Evolutionary conservation across 768 basidiomycete species (phyloP), one percentile per base, ranked within the genome.

Genomic region (Trametes punicea): DNA sequence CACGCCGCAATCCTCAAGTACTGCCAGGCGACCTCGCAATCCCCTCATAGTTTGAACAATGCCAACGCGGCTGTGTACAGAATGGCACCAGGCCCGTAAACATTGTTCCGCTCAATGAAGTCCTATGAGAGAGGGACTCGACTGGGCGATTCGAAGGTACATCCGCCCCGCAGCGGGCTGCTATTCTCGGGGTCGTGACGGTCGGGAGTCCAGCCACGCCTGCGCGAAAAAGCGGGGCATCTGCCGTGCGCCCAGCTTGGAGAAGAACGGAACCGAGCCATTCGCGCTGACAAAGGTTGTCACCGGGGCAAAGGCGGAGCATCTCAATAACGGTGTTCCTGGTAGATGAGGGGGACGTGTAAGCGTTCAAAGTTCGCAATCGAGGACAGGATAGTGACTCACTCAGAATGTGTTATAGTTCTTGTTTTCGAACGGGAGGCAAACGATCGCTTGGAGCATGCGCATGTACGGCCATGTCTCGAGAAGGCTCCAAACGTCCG

Each of bases 391-490:
- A 13, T 11, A 20, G 27, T 38, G 18, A 30, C 51, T 26, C 21
- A 34, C 36, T 31, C 16, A n/a, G 75, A 67, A 52, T 73, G n/a
- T 67, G 6, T 62, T 52, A 51, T 70, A 77, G 15, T 68, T 60
- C 33, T 65, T 59, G 11, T 62, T 65, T 42, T 74, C 71, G 51
- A 73, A 69, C 39, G 71, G 70, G 3, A 73, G 27, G 0, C 72
- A 66, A 0, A 74, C 73, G 8, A 73, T 66, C 1, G 73, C 72
- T 51, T 73, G 71, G 7, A 77, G 64, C 7, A 77, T 67, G 8
- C 77, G 74, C 74, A 78, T 77, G 59, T 79, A 78, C 6, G 76
- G 78, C 0, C 77, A 68, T 6, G 77, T 76, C 56, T 73, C 69
- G 6, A 74, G 39, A 7, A 77, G 63, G 15, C 57, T 56, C 71